Evolutionary conservation across 2,329 filamentous ascomycete genomes (phyloP).

Genomic region (Colletotrichum gloeosporioides): DNA sequence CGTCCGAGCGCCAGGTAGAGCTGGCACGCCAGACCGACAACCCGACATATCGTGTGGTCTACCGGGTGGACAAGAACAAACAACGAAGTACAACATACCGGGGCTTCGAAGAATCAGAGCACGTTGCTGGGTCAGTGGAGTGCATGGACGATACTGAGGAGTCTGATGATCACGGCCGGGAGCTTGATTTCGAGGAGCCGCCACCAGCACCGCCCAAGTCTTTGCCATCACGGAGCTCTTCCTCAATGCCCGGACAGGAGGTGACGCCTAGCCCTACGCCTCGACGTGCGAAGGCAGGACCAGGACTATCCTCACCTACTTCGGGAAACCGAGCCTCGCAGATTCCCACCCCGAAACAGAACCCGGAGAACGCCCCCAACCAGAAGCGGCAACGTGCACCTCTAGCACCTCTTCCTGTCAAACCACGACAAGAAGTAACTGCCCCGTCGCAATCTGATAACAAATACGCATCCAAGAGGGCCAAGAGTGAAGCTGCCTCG

Average conservation of each 20-base stretch:
- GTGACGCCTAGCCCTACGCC: not conserved
- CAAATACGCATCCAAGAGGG: slow-evolving; percentile 32
- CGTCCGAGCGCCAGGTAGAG: slow-evolving; percentile 33
- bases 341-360: slow-evolving; percentile 26
- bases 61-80: slow-evolving; percentile 61
- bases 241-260: not conserved
- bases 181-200: not conserved
- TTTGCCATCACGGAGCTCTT: not conserved
- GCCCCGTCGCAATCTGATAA: slow-evolving; percentile 27
- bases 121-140: slow-evolving; percentile 30
- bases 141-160: slow-evolving; percentile 27
- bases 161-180: not conserved
- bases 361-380: slow-evolving; percentile 45
- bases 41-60: slow-evolving; percentile 61
- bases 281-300: not conserved
- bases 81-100: slow-evolving; percentile 46
- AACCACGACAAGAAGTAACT: slow-evolving; percentile 21
- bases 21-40: slow-evolving; percentile 25
- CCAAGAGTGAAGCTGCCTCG: slow-evolving; percentile 28
- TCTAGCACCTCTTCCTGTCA: slow-evolving; percentile 24
- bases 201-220: slow-evolving; percentile 25
- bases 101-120: slow-evolving; percentile 34
- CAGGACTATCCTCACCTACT: not conserved
- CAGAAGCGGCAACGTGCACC: slow-evolving; percentile 52
- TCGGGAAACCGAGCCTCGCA: slow-evolving; percentile 21